Base-by-base conservation (phyloP, 257 asterid species). In the Knoxia roxburghii region DNA sequence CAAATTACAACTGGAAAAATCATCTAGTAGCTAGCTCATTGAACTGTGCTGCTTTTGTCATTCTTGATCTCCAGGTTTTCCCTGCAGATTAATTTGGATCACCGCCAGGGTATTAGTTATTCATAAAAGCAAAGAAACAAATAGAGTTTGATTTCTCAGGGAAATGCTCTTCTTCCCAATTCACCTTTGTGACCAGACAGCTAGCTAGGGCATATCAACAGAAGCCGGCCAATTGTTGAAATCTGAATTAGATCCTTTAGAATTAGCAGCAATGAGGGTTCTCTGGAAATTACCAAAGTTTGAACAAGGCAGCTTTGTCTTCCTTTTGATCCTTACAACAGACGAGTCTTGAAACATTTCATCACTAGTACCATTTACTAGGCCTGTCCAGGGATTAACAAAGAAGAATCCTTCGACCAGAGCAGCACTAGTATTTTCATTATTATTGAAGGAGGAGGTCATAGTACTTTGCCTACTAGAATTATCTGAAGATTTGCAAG, bases 311-410 rank as follows among this genome's bases (percentile, higher is more conserved):
- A n/a, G 67, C 68, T 78, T 82, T 23, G 66, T 23, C 73, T 68
- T 84, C 64, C 67, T 72, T 61, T 68, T 76, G 64, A 76, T 78
- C 59, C 46, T 72, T 23, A 54, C 32, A 21, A n/a, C n/a, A n/a
- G n/a, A n/a, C n/a, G 84, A 75, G 66, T 83, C 84, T 23, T 76
- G 76, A 73, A 76, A 52, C 66, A 74, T 70, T 73, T 73, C 81
- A 21, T 77, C 75, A 37, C 4, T 37, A 37, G 41, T 37, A 37
- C 6, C 9, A 23, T 46, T 12, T 35, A 37, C 6, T 37, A 55
- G n/a, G n/a, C 61, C 51, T 12, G 10, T 49, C 17, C 21, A 61
- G 33, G 30, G 65, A 46, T 58, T 55, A n/a, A 68, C 50, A 43
- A 61, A 56, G 56, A 68, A 68, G 50, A 68, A 21, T 6, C 32